Evolutionary conservation across 106 monocot species (phyloP), one percentile per base, ranked within the genome.

Genomic region (Dendrobium huoshanense): DNA sequence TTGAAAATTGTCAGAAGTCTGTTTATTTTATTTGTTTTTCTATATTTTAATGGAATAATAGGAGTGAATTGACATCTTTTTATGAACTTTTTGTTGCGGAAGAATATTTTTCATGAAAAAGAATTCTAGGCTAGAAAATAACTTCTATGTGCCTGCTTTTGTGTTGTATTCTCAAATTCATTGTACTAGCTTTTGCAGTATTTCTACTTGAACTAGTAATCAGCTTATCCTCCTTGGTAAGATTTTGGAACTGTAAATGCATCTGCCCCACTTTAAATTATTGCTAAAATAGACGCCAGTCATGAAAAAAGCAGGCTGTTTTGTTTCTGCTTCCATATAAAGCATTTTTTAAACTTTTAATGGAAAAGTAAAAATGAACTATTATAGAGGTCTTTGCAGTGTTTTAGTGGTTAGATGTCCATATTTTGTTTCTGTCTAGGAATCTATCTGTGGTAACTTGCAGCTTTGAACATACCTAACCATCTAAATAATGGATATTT

Each of bases 21-120:
- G 18, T 75, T 75, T 25, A 25, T 74, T 74, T 18, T 4, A 7
- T 37, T 31, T 70, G 3, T n/a, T 74, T 74, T 74, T 74, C 43
- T 37, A 74, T 74, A 43, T 44, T 74, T 42, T 44, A 74, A 22
- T 44, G 43, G 74, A 19, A 42, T 44, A 6, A 41, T 74, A 27
- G 11, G 22, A 10, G 45, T 45, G 45, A 45, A 45, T 45, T 45
- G 51, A 74, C 17, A 74, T 74, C 7, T 70, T n/a, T n/a, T 42
- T 74, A 44, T 74, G 40, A 74, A 74, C 4, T 74, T 74, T 74
- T 73, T 17, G 16, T 24, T 73, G 41, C 41, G 33, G 73, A 74
- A 43, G 74, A 43, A 9, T 44, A 18, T n/a, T 7, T 74, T 74
- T 43, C 16, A 19, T 74, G 3, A 44, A 1, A 24, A 16, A 31